These are phyloP conservation scores for Dothistroma pini DNA, from an alignment of 2,329 filamentous ascomycete genomes.

Conservation along the genomic window DNA sequence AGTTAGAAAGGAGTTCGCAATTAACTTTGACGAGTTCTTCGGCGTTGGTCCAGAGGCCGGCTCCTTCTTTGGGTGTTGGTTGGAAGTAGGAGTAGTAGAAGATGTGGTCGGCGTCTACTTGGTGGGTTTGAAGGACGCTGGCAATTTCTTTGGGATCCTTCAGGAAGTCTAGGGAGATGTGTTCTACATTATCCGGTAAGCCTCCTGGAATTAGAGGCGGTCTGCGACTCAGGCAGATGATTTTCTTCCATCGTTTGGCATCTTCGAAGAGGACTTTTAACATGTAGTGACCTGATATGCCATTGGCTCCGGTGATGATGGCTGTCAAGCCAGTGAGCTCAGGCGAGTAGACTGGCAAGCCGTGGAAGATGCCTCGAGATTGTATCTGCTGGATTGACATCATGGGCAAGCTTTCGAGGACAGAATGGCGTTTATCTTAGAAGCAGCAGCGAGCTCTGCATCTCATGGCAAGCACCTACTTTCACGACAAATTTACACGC, in stretches of 20 bases:
- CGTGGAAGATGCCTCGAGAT: constrained; percentile 49
- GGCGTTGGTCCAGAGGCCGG: constrained; percentile 48
- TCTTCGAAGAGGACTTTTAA: constrained; percentile 46
- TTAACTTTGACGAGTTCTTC: constrained; percentile 51
- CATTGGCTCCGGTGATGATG: constrained; percentile 54
- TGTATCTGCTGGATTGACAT: constrained; percentile 26
- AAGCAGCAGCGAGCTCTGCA: neutral
- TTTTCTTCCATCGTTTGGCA: constrained; percentile 51
- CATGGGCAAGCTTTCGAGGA: neutral
- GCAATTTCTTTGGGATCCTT: constrained; percentile 38
- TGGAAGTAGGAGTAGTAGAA: constrained; percentile 58
- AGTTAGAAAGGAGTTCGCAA: constrained; percentile 48
- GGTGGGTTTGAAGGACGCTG: constrained; percentile 32
- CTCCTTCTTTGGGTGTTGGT: constrained; percentile 44
- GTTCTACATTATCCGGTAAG: constrained; percentile 27
- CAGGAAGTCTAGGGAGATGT: constrained; percentile 40
- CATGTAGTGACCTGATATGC: constrained; percentile 52
- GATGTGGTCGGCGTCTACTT: constrained; percentile 42
- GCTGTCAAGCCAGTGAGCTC: constrained; percentile 46
- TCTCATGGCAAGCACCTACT: neutral
- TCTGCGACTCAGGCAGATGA: constrained; percentile 50
- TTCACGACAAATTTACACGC: neutral
- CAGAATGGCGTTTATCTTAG: neutral
- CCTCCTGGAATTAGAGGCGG: constrained; percentile 38
- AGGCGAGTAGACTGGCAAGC: constrained; percentile 45